phyloP scores from a whole-genome alignment of 129 eudicot species.

The Ambrosia trifida region DNA sequence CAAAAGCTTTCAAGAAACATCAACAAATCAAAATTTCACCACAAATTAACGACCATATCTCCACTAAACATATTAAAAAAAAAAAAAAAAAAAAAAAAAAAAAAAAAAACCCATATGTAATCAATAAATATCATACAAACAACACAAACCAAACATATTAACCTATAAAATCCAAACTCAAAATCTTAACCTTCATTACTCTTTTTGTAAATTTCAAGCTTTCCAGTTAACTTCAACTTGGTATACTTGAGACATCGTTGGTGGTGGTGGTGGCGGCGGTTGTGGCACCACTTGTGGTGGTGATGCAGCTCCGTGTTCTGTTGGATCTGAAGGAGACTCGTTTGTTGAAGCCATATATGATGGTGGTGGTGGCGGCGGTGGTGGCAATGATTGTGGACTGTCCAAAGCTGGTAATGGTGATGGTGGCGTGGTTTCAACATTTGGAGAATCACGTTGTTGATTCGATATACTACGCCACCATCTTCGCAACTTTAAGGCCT shows the following conservation, averaged over 20 bases:
- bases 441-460: constrained; percentile 17
- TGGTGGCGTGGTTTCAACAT: constrained; percentile 16
- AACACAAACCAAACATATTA: constrained; percentile 3
- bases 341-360: constrained; percentile 18
- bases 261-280: constrained; percentile 1
- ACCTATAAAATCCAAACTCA: constrained; percentile 1
- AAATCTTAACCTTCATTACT: not conserved
- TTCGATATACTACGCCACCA: constrained; percentile 26
- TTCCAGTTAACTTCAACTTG: not conserved
- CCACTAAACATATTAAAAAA: not conserved
- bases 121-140: constrained; percentile 16
- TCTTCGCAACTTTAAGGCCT: constrained; percentile 67
- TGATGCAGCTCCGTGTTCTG: constrained; percentile 14
- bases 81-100: not conserved
- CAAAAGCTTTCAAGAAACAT: not conserved
- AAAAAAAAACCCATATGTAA: not conserved
- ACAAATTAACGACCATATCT: not conserved
- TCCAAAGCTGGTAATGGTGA: constrained; percentile 20
- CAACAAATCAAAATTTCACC: constrained; percentile 4
- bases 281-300: not conserved
- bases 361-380: constrained; percentile 7
- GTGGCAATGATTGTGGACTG: constrained; percentile 10
- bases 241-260: not conserved
- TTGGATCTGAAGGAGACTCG: constrained; percentile 17
- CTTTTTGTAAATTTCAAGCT: not conserved